Percentiles rank a stretch among this genome's conserved stretches.
phyloP scores from a whole-genome alignment of 2,329 filamentous ascomycete genomes.

The Didymella segeticola region DNA sequence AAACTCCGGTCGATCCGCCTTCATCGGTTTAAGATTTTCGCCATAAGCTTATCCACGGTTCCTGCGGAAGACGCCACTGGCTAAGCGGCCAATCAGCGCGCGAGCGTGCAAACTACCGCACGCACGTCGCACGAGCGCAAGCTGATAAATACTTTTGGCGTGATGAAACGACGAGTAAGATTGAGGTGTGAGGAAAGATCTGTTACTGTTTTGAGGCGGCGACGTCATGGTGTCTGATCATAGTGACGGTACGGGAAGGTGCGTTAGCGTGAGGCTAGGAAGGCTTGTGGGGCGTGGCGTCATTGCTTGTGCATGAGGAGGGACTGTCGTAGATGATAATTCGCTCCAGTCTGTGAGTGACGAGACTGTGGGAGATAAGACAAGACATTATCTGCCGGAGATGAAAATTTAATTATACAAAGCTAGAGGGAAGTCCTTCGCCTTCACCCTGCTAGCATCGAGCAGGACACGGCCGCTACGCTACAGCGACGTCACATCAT shows the following conservation, averaged over 20 bases:
- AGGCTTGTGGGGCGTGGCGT: slow-evolving; percentile 9
- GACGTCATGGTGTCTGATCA: slow-evolving; percentile 13
- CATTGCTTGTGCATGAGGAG: slow-evolving; percentile 9
- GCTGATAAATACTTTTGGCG: slow-evolving; percentile 5
- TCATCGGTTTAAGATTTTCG: slow-evolving; percentile 8
- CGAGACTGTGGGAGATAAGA: too few species aligned
- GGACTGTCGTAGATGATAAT: too few species aligned
- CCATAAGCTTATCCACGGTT: slow-evolving; percentile 9
- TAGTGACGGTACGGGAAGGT: background rate
- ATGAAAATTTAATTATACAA: too few species aligned
- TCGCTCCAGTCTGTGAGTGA: too few species aligned
- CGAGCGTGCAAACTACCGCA: background rate
- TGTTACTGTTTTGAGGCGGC: background rate
- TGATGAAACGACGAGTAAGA: background rate
- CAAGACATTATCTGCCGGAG: too few species aligned
- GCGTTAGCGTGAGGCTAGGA: background rate
- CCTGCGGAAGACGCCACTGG: background rate
- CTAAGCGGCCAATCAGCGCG: background rate
- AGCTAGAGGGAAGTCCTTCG: too few species aligned
- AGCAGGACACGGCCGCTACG: too few species aligned
- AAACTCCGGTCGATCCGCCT: background rate
- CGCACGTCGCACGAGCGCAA: slow-evolving; percentile 1
- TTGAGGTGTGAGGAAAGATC: background rate
- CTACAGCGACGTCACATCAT: too few species aligned
- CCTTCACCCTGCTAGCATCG: too few species aligned